A percentile compares a stretch with the other conserved stretches of the same genome.
These are phyloP conservation scores for Haplographium delicatum DNA, from an alignment of 495 filamentous ascomycete species.

Conservation along the genomic window DNA sequence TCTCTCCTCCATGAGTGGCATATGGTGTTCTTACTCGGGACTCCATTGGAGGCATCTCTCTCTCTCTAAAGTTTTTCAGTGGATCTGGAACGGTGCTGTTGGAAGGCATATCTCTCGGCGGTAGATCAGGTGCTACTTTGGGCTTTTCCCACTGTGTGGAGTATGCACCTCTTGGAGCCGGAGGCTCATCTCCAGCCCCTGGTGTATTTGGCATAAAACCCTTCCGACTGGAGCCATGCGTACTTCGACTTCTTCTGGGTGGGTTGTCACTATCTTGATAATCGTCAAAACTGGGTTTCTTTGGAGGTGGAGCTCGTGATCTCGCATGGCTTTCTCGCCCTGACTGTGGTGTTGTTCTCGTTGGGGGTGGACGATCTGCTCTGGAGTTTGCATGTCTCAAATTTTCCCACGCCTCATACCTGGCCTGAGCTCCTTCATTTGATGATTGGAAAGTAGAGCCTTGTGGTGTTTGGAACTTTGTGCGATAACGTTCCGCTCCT, in stretches of 20 bases:
- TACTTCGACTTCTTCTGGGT: conserved; percentile 25
- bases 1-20: conserved; percentile 63
- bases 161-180: conserved; percentile 47
- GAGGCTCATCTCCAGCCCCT: conserved; percentile 54
- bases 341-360: conserved; percentile 30
- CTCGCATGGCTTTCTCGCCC: conserved; percentile 28
- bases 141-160: conserved; percentile 27
- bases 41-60: conserved; percentile 24
- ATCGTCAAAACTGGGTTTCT: conserved; percentile 34
- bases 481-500: conserved; percentile 49
- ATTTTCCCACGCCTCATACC: conserved; percentile 64
- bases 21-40: conserved; percentile 64
- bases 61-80: conserved; percentile 27
- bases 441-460: conserved; percentile 29
- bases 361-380: conserved; percentile 17
- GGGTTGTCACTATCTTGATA: conserved; percentile 26
- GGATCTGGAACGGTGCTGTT: conserved; percentile 30
- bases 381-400: conserved; percentile 44
- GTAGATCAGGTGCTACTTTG: conserved; percentile 12
- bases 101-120: conserved; percentile 14
- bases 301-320: conserved; percentile 17
- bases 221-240: conserved; percentile 39
- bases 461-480: conserved; percentile 38
- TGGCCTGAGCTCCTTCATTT: conserved; percentile 49
- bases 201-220: conserved; percentile 50